phyloP scores from a whole-genome alignment of 768 basidiomycete genomes.

The Termitomyces sp. region DNA sequence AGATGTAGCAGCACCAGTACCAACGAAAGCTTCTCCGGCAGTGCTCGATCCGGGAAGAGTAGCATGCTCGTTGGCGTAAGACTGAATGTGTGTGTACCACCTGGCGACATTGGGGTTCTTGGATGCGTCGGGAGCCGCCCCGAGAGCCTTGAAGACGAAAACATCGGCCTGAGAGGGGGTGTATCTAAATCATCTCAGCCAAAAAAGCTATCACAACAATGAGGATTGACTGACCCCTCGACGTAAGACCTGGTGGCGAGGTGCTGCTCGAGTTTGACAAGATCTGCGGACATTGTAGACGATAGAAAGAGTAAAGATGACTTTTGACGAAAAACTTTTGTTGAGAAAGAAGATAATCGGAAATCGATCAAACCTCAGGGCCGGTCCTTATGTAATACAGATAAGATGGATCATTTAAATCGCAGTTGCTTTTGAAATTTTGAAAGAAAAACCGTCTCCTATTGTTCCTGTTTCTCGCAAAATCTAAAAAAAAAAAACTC shows the following conservation, averaged over 20 bases:
- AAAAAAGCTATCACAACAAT: constrained; percentile 6
- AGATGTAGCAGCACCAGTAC: constrained; percentile 37
- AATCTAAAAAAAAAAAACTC: no score
- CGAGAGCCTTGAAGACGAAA: constrained; percentile 80
- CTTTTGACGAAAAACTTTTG: constrained; percentile 19
- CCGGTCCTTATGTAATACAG: constrained; percentile 18
- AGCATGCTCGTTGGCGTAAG: constrained; percentile 74
- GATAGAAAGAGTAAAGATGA: constrained; percentile 15
- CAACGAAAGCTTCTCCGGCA: constrained; percentile 72
- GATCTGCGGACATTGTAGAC: constrained; percentile 60
- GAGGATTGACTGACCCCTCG: constrained; percentile 68
- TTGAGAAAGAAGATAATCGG: constrained; percentile 12
- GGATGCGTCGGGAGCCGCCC: constrained; percentile 60
- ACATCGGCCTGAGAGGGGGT: constrained; percentile 94
- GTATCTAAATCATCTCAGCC: constrained; percentile 50
- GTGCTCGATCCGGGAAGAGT: constrained; percentile 83
- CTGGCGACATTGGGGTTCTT: constrained; percentile 72
- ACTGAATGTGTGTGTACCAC: constrained; percentile 95
- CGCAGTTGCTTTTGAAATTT: no score
- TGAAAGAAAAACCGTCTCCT: no score
- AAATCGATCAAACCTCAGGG: constrained; percentile 21
- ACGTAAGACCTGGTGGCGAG: constrained; percentile 86
- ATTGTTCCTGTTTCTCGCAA: no score
- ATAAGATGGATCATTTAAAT: constrained; percentile 4
- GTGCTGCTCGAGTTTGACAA: constrained; percentile 78